A percentile compares a stretch with the other conserved stretches of the same genome.
These are phyloP conservation scores for Pichia sp. DNA, from an alignment of 1,139 yeast species.

Conservation along the genomic window DNA sequence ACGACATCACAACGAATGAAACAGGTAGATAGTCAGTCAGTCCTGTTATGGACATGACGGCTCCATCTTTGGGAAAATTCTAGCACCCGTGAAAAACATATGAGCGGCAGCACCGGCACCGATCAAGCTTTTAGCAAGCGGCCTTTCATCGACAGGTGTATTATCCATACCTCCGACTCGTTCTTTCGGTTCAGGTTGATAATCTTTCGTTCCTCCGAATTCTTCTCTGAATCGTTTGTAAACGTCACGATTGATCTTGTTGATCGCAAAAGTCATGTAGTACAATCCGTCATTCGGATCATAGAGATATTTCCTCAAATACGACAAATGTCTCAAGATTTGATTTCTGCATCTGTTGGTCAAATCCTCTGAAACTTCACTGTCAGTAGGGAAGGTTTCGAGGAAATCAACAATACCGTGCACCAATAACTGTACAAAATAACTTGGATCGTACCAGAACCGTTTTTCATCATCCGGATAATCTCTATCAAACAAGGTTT, in stretches of 20 bases:
- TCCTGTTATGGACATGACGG: slow-evolving; percentile 10
- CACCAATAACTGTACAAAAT: slow-evolving; percentile 54
- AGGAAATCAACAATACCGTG: slow-evolving; percentile 67
- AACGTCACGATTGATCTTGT: slow-evolving; percentile 41
- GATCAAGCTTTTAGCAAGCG: slow-evolving; percentile 48
- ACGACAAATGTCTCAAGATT: slow-evolving; percentile 40
- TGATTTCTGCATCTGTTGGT: slow-evolving; percentile 34
- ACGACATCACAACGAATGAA: too few relatives aligned
- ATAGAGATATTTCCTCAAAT: slow-evolving; percentile 48
- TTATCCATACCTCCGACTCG: slow-evolving; percentile 34
- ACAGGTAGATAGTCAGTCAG: too few relatives aligned
- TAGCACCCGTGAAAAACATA: slow-evolving; percentile 60
- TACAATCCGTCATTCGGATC: slow-evolving; percentile 56
- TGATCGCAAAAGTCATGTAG: slow-evolving; percentile 55
- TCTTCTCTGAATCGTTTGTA: slow-evolving; percentile 44
- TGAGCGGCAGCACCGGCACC: slow-evolving; percentile 64
- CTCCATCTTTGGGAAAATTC: slow-evolving; percentile 36
- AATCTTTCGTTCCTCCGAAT: slow-evolving; percentile 50
- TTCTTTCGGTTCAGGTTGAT: slow-evolving; percentile 45
- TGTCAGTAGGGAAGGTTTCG: slow-evolving; percentile 33
- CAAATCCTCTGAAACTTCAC: slow-evolving; percentile 34
- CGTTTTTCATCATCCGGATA: slow-evolving; percentile 43
- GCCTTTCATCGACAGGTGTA: slow-evolving; percentile 27
- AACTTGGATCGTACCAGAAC: slow-evolving; percentile 58
- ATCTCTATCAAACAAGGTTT: slow-evolving; percentile 58